Percentiles rank a stretch among this genome's conserved stretches.
Conservation (phyloP, 2,329 filamentous ascomycete species). For the Teratosphaeria gauchensis region DNA sequence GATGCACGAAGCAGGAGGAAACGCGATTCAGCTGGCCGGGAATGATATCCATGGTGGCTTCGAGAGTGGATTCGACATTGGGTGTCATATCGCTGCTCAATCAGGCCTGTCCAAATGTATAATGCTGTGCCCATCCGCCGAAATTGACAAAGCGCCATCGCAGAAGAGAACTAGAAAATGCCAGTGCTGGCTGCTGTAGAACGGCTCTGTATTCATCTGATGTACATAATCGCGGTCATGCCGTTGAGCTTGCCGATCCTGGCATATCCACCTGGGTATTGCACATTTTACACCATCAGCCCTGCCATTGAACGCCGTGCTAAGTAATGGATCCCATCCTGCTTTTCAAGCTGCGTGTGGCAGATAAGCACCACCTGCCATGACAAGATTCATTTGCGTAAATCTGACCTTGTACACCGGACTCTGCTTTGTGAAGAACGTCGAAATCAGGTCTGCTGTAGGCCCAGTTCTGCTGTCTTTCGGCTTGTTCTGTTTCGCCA, state of each 20-base stretch:
- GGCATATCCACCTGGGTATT: not conserved
- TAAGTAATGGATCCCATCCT: not conserved
- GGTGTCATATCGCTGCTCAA: not conserved
- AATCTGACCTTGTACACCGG: slow-evolving; percentile 90
- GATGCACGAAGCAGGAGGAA: not conserved
- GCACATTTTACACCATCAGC: not conserved
- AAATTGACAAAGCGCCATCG: not conserved
- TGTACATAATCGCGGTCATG: not conserved
- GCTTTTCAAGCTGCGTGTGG: slow-evolving; percentile 25
- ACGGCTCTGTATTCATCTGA: not conserved
- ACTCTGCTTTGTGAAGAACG: slow-evolving; percentile 92
- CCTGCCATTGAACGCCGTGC: not conserved
- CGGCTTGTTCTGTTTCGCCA: not conserved
- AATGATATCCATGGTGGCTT: not conserved
- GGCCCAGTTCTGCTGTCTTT: slow-evolving; percentile 77
- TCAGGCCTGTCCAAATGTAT: not conserved
- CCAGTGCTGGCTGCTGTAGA: not conserved
- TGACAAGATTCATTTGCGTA: slow-evolving; percentile 86
- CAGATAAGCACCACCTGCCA: slow-evolving; percentile 67
- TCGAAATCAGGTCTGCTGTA: slow-evolving; percentile 85
- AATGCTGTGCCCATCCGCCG: not conserved
- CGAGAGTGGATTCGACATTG: not conserved
- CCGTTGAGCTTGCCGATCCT: not conserved
- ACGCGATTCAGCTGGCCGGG: not conserved
- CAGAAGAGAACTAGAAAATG: not conserved